Base-by-base conservation (phyloP, 176 grass and related monocot genomes). In the Aegilops bicornis region DNA sequence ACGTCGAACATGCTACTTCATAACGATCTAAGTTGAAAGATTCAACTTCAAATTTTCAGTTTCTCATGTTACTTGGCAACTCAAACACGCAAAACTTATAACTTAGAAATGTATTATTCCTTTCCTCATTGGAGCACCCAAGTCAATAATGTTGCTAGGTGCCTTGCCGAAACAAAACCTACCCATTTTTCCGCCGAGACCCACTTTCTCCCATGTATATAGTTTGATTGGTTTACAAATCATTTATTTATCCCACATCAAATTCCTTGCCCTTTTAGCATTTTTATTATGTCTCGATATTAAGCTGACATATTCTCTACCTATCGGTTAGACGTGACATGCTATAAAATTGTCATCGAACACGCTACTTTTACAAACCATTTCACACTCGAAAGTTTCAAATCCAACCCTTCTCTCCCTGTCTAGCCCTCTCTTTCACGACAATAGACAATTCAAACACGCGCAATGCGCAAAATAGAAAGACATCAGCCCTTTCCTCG, bases 371-470 rank as follows among this genome's bases (percentile, higher is more conserved):
- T 74, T 73, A n/a, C 2, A 39, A 73, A 8, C 39, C 6, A 45
- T 74, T 0, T 8, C 14, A 8, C 0, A 0, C 6, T 0, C 2
- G n/a, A 9, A 73, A 45, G 10, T 47, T 14, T n/a, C 13, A 43
- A 73, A 73, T 7, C 8, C n/a, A 9, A 75, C 15, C 2, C 25
- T 0, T 14, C 7, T 10, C 72, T 47, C 7, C 23, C 3, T 16
- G 23, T 8, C 6, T 4, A 0, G 12, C 45, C 14, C 45, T 0
- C 0, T 3, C 0, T 3, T 5, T 0, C 5, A 3, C 4, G 1
- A 16, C 4, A 30, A 50, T 27, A 19, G 3, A 30, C 42, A 20
- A 6, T 29, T 47, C 6, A 2, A 48, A 9, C 23, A 16, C 23
- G n/a, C 12, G 1, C 0, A 29, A 74, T 3, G 4, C 10, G 10